Percentiles rank a stretch among this genome's conserved stretches.
Conservation (phyloP, 2,329 filamentous ascomycete species). For the Ascochyta rabiei region DNA sequence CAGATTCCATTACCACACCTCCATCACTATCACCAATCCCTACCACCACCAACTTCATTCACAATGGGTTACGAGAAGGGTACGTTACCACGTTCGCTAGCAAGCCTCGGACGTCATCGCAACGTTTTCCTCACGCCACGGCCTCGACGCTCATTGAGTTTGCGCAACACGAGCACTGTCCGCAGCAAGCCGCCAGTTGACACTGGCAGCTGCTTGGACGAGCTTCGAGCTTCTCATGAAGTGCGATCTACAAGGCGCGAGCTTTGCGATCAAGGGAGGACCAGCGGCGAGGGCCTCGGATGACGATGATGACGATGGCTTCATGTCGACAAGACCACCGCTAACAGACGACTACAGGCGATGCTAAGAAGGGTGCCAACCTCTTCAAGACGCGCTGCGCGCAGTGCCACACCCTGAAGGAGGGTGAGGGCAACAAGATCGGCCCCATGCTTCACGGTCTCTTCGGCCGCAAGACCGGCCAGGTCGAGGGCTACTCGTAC, state of each 20-base stretch:
- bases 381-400: constrained; percentile 99
- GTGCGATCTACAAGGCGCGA: constrained; percentile 22
- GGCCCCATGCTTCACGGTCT: constrained; percentile 96
- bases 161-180: constrained; percentile 19
- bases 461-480: constrained; percentile 93
- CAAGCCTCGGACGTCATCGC: constrained; percentile 38
- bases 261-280: constrained; percentile 36
- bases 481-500: constrained; percentile 92
- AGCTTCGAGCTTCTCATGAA: constrained; percentile 15
- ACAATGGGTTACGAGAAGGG: constrained; percentile 50
- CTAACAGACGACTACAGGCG: constrained; percentile 64
- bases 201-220: constrained; percentile 1
- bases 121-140: constrained; percentile 26
- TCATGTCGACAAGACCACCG: constrained; percentile 3
- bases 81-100: constrained; percentile 35
- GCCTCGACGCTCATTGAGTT: constrained; percentile 33
- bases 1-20: constrained; percentile 19
- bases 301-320: constrained; percentile 8
- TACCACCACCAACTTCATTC: constrained; percentile 28
- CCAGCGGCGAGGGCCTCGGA: constrained; percentile 20
- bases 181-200: constrained; percentile 8
- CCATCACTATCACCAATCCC: constrained; percentile 23
- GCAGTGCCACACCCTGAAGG: constrained; percentile 97
- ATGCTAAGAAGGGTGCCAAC: constrained; percentile 94
- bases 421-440: constrained; percentile 93